These are phyloP conservation scores for Zygosaccharomyces pseudobailii DNA, from an alignment of 1,139 yeast species.

Conservation along the genomic window DNA sequence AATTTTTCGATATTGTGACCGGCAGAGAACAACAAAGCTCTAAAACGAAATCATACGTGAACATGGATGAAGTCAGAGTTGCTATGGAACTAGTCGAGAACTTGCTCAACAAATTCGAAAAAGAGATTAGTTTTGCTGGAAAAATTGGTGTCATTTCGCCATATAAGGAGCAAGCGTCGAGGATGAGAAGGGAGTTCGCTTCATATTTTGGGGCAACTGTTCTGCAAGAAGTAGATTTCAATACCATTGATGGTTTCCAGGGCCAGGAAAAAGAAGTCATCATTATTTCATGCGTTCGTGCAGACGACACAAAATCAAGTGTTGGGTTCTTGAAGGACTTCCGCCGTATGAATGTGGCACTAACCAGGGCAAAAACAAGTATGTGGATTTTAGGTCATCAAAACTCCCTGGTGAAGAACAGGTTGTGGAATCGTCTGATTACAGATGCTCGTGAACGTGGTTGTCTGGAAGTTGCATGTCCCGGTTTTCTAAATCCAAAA, in stretches of 20 bases:
- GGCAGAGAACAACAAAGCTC: constrained; percentile 61
- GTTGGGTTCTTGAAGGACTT: constrained; percentile 88
- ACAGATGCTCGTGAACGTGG: constrained; percentile 55
- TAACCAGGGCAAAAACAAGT: constrained; percentile 89
- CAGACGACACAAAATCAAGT: constrained; percentile 49
- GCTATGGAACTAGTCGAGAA: constrained; percentile 65
- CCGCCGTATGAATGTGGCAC: constrained; percentile 92
- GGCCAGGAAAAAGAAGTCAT: constrained; percentile 97
- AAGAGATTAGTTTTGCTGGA: constrained; percentile 53
- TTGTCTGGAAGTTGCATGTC: constrained; percentile 32
- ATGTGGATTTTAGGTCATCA: constrained; percentile 88
- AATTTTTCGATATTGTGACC: constrained; percentile 68
- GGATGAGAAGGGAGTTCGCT: constrained; percentile 53
- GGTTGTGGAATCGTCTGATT: constrained; percentile 65
- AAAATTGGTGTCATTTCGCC: constrained; percentile 91
- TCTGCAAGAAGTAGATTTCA: constrained; percentile 70
- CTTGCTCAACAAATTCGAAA: constrained; percentile 48
- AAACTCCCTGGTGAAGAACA: constrained; percentile 54
- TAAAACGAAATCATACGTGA: constrained; percentile 64
- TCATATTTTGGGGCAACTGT: constrained; percentile 60
- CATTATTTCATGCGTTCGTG: constrained; percentile 91
- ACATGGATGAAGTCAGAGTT: constrained; percentile 62
- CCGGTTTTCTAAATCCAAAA: constrained; percentile 34
- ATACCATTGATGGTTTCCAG: constrained; percentile 96
- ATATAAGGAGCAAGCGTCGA: constrained; percentile 77